Conservation (phyloP, 352 stramenopile genomes). For the Phytophthora pluvialis region DNA sequence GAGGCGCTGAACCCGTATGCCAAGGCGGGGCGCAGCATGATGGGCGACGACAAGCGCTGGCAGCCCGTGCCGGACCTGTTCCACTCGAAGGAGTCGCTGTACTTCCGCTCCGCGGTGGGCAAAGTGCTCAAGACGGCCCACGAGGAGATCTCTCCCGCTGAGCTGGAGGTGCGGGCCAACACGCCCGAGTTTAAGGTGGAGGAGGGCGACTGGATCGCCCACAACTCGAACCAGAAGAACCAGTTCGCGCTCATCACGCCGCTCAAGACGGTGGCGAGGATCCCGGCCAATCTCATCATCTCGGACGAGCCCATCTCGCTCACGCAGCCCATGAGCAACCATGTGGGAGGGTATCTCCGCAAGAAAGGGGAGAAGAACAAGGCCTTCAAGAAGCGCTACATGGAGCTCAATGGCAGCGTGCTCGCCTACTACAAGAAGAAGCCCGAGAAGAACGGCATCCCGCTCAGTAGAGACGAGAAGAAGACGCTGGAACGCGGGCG, state of each 20-base stretch:
- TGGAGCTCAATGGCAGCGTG: slow-evolving; percentile 79
- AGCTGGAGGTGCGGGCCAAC: slow-evolving; percentile 89
- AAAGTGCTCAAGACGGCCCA: slow-evolving; percentile 80
- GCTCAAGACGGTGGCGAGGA: slow-evolving; percentile 81
- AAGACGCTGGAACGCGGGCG: slow-evolving; percentile 70
- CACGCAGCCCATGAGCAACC: slow-evolving; percentile 49
- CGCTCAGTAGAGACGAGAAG: slow-evolving; percentile 75
- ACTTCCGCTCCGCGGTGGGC: slow-evolving; percentile 75
- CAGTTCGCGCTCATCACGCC: slow-evolving; percentile 81
- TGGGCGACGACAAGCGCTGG: slow-evolving; percentile 69
- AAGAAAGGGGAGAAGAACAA: slow-evolving; percentile 89
- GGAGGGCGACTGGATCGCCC: slow-evolving; percentile 86
- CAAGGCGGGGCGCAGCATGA: slow-evolving; percentile 51
- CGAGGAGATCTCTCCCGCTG: slow-evolving; percentile 80
- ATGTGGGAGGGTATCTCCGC: slow-evolving; percentile 75
- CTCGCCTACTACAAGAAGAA: slow-evolving; percentile 90
- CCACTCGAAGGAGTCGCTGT: slow-evolving; percentile 85
- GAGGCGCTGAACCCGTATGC: slow-evolving; percentile 78
- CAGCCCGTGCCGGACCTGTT: slow-evolving; percentile 74
- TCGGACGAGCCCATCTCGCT: slow-evolving; percentile 49
- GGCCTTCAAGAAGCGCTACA: slow-evolving; percentile 84
- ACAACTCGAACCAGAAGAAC: slow-evolving; percentile 80
- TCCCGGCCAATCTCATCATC: slow-evolving; percentile 78
- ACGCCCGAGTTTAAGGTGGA: slow-evolving; percentile 89
- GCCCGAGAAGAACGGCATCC: slow-evolving; percentile 79